Evolutionary conservation across 371 early-diverging fungal genomes (phyloP), one percentile per base, ranked within the genome.

Genomic region (Mortierella sp.): DNA sequence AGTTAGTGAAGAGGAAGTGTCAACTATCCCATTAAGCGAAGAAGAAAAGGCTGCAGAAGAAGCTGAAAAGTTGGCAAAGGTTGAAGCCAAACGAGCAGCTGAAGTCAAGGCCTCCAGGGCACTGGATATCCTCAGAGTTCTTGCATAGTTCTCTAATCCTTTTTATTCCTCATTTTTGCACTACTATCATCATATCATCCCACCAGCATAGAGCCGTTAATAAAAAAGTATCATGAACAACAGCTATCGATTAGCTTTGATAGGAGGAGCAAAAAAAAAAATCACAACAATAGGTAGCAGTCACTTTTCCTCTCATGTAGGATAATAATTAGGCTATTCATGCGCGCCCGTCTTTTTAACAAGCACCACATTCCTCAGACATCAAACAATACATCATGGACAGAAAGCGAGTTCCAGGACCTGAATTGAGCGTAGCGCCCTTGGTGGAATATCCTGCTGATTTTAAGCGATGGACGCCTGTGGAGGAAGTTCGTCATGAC

Each of bases 361-460:
- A n/a, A n/a, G n/a, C n/a, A n/a, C 23, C 3, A 13, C 7, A 4
- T n/a, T 13, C 26, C 17, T 64, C 31, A 19, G 22, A 43, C 40
- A 34, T 13, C 58, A 35, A 54, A 56, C 32, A 40, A 49, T 28
- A 61, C 43, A 55, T 7, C 19, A 88, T 90, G 89, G 95, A 94
- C 86, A 88, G 94, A 64, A 90, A 89, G 81, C 86, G 93, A 72
- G 91, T 94, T 34, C 86, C 86, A 76, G 95, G 95, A 37, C 95
- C 95, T 2, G 90, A 91, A 75, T 75, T 85, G 57, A 93, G 92
- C 68, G 93, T 92, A 3, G 83, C 89, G 40, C 95, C 95, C 32
- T 64, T 94, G 32, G 85, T 83, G 28, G 85, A 80, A 63, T 84
- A 84, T 47, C 71, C 71, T 29, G 64, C 66, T 26, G 83, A 83